Conservation (phyloP, 2,329 filamentous ascomycete species). For the Fusarium multiceps region DNA sequence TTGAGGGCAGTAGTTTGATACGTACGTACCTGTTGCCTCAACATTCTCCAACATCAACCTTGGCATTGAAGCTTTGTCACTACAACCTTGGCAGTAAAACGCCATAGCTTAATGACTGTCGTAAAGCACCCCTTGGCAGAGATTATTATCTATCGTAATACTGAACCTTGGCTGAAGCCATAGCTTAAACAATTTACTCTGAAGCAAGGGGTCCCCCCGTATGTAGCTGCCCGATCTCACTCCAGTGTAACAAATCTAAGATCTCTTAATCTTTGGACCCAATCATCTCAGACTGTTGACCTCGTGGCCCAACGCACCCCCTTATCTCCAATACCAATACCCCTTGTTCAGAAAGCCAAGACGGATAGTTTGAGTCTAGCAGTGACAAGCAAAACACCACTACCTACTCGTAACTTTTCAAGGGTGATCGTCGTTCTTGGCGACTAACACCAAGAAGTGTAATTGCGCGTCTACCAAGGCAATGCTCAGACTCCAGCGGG, state of each 20-base stretch:
- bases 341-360: neutral
- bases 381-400: slow-evolving; percentile 9
- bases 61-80: no score
- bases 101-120: neutral
- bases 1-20: neutral
- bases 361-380: slow-evolving; percentile 4
- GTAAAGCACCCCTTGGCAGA: neutral
- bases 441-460: slow-evolving; percentile 32
- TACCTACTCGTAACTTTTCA: slow-evolving; percentile 24
- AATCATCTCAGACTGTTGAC: slow-evolving; percentile 20
- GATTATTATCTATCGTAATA: neutral
- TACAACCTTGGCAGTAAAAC: neutral
- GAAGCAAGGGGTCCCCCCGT: slow-evolving; percentile 9
- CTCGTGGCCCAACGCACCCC: slow-evolving; percentile 38
- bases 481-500: slow-evolving; percentile 24
- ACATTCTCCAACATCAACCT: neutral
- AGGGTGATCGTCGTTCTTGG: slow-evolving; percentile 45
- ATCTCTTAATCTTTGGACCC: slow-evolving; percentile 10
- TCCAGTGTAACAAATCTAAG: slow-evolving; percentile 32
- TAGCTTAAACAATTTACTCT: neutral
- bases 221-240: slow-evolving; percentile 45
- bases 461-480: slow-evolving; percentile 43
- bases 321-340: neutral
- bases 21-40: neutral
- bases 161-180: neutral